These are phyloP conservation scores for Gamsiella multidivaricata DNA, from an alignment of 192 early-diverging fungal species.

Conservation along the genomic window DNA sequence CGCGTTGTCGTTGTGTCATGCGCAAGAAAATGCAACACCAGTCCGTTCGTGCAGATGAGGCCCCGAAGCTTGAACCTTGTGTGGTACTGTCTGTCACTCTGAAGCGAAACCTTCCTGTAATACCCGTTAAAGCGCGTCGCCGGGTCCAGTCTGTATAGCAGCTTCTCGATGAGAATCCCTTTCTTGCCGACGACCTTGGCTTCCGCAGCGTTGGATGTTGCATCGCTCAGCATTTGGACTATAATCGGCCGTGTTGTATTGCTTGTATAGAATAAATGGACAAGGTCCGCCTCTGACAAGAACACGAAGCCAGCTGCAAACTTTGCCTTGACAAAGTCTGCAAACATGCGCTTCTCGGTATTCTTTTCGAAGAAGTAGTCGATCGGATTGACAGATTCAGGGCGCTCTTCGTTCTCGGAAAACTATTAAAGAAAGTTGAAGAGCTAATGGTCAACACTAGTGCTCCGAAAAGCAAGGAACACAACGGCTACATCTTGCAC, in stretches of 20 bases:
- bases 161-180: too few species aligned
- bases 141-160: too few species aligned
- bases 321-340: constrained; percentile 1
- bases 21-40: background rate
- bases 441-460: background rate
- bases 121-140: too few species aligned
- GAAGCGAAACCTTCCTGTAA: too few species aligned
- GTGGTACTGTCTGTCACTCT: background rate
- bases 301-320: background rate
- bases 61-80: background rate
- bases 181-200: too few species aligned
- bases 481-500: background rate
- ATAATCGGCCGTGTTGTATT: too few species aligned
- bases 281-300: background rate
- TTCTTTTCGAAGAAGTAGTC: constrained; percentile 8
- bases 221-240: too few species aligned
- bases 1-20: too few species aligned
- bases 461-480: background rate
- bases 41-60: constrained; percentile 3
- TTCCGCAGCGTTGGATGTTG: too few species aligned
- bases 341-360: background rate
- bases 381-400: background rate
- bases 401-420: background rate
- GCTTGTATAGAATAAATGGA: background rate
- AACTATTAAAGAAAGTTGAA: too few species aligned